Conservation (phyloP, 148 eudicot genomes). For the Fagopyrum tataricum region DNA sequence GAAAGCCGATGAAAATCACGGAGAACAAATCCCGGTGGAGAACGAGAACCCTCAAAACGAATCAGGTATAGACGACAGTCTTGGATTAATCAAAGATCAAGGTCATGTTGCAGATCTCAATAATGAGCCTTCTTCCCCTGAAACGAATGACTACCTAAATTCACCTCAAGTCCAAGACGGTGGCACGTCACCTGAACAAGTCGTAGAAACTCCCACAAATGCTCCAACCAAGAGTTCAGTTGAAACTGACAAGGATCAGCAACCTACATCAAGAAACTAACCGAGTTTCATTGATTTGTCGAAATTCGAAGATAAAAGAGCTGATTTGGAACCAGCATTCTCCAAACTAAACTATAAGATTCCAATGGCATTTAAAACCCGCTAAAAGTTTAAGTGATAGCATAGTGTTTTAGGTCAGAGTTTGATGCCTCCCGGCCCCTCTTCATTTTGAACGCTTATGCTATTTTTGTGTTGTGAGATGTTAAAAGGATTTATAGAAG, state of each 20-base stretch:
- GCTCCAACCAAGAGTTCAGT: background rate
- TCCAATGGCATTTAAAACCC: background rate
- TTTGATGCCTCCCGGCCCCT: background rate
- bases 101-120: conserved; percentile 3
- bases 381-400: background rate
- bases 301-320: background rate
- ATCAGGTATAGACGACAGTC: conserved; percentile 16
- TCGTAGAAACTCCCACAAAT: background rate
- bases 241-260: conserved; percentile 15
- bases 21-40: background rate
- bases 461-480: background rate
- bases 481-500: background rate
- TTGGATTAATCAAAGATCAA: conserved; percentile 15
- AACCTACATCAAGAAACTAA: background rate
- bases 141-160: background rate
- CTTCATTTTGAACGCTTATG: background rate
- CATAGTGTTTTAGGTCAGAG: background rate
- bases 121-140: conserved; percentile 9
- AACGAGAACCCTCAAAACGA: conserved; percentile 11
- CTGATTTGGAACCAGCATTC: background rate
- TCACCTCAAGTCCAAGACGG: background rate
- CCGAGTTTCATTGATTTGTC: too few species aligned
- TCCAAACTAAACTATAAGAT: background rate
- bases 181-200: background rate
- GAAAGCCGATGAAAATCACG: conserved; percentile 8